Percentiles rank a stretch among this genome's conserved stretches.
These are phyloP conservation scores for Xylaria sp. DNA, from an alignment of 2,329 filamentous ascomycete species.

Conservation along the genomic window DNA sequence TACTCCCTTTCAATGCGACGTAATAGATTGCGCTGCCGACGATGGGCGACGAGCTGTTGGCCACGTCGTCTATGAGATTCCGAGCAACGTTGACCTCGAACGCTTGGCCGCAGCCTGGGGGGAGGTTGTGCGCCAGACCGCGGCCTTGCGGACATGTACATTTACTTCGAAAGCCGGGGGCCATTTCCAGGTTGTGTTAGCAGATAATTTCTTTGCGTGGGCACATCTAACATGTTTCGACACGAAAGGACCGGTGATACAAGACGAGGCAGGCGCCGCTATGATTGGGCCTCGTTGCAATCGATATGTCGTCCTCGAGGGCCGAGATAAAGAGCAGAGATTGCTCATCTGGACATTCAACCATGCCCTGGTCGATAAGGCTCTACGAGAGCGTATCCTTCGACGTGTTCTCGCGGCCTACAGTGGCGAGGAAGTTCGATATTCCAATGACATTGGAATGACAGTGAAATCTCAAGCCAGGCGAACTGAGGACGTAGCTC, in stretches of 20 bases:
- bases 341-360: conserved; percentile 31
- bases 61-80: conserved; percentile 29
- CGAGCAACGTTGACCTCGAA: conserved; percentile 9
- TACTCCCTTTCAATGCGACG: conserved; percentile 27
- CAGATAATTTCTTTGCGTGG: conserved; percentile 22
- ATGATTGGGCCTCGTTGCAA: conserved; percentile 31
- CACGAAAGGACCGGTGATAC: conserved; percentile 18
- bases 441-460: conserved; percentile 1
- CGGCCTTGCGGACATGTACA: conserved; percentile 25
- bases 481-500: conserved; percentile 2
- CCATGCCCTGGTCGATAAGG: conserved; percentile 25
- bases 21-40: conserved; percentile 28
- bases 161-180: conserved; percentile 24
- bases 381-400: conserved; percentile 18
- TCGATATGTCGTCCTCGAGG: conserved; percentile 25
- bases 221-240: conserved; percentile 12
- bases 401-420: conserved; percentile 20
- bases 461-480: not conserved
- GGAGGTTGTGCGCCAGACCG: conserved; percentile 22
- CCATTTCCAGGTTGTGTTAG: conserved; percentile 24
- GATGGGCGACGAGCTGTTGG: conserved; percentile 25
- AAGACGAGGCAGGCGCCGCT: conserved; percentile 29
- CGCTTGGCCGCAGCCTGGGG: conserved; percentile 30
- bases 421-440: conserved; percentile 5
- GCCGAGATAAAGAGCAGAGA: conserved; percentile 2